These are phyloP conservation scores for Arabidopsis thaliana DNA, from an alignment of 345 rosid genomes.

Conservation along the genomic window TAIR10.1 NC_003075.7:9335501-9336000, in stretches of 20 bases:
- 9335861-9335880: constrained; percentile 60
- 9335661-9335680: constrained; percentile 70
- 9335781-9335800: constrained; percentile 10
- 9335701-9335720: constrained; percentile 78
- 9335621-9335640: background rate
- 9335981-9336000: no score
- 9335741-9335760: background rate
- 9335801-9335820: constrained; percentile 64
- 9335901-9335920: background rate
- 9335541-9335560: background rate
- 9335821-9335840: constrained; percentile 51
- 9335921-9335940: constrained; percentile 24
- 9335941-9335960: constrained; percentile 1
- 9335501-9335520: constrained; percentile 83
- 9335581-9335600: background rate
- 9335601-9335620: background rate
- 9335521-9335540: background rate
- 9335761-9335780: background rate
- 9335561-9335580: background rate
- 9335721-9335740: constrained; percentile 14
- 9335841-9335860: constrained; percentile 76
- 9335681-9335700: constrained; percentile 90
- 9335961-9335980: no score
- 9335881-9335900: constrained; percentile 42
- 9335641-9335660: constrained; percentile 5